Conservation (phyloP, 1,284 basidiomycete genomes). For the Microbotryomycetes sp. region DNA sequence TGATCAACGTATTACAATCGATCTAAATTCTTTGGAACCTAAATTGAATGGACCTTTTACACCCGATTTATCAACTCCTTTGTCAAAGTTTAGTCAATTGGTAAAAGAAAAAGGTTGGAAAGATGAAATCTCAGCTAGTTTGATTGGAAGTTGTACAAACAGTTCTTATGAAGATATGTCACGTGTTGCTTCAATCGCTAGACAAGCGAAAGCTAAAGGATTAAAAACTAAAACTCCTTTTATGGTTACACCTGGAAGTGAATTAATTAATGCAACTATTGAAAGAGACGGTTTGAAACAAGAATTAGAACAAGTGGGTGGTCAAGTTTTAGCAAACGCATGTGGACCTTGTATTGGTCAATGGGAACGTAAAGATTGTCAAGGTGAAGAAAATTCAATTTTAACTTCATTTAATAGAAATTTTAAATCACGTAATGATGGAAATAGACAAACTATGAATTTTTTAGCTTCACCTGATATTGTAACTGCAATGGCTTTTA, state of each 20-base stretch:
- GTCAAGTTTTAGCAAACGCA: constrained; percentile 89
- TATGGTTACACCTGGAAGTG: constrained; percentile 89
- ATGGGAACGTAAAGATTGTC: constrained; percentile 90
- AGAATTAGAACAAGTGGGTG: constrained; percentile 77
- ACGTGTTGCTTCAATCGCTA: constrained; percentile 81
- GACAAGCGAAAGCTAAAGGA: constrained; percentile 79
- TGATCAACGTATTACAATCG: constrained; percentile 90
- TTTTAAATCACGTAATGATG: constrained; percentile 97
- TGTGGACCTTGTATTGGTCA: constrained; percentile 99
- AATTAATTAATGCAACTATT: constrained; percentile 96
- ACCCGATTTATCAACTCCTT: constrained; percentile 88
- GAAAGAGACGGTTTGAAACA: constrained; percentile 83
- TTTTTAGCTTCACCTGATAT: constrained; percentile 96
- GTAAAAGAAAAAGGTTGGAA: constrained; percentile 82
- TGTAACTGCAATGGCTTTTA: constrained; percentile 88
- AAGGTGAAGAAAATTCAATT: constrained; percentile 92
- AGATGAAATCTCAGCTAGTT: constrained; percentile 78
- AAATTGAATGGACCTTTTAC: constrained; percentile 97
- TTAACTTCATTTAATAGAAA: constrained; percentile 97
- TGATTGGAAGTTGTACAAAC: constrained; percentile 98
- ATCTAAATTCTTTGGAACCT: constrained; percentile 87
- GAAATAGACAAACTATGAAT: constrained; percentile 93
- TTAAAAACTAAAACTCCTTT: constrained; percentile 83
- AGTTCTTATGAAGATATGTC: constrained; percentile 73
- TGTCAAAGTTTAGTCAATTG: constrained; percentile 82